Percentiles rank a stretch among this genome's conserved stretches.
phyloP scores from a whole-genome alignment of 2,329 filamentous ascomycete species.

The Lecanosticta acicola region DNA sequence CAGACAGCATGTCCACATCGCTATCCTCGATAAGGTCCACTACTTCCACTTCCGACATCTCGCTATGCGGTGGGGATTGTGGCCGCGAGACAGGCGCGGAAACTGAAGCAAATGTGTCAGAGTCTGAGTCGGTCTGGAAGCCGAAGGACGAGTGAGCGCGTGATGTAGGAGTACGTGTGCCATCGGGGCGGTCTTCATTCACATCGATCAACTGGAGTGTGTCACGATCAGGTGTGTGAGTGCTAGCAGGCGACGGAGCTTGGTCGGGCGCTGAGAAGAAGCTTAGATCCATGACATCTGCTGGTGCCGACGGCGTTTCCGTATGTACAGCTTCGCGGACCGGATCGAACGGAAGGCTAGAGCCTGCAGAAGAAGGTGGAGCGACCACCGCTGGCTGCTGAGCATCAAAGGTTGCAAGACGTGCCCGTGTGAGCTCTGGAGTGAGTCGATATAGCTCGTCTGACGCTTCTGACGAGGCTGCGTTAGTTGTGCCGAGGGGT shows the following conservation, averaged over 20 bases:
- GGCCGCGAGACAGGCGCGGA: conserved; percentile 17
- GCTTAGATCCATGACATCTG: conserved; percentile 21
- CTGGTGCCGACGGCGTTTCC: conserved; percentile 9
- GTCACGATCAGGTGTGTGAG: conserved; percentile 11
- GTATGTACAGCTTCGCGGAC: conserved; percentile 28
- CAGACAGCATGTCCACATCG: conserved; percentile 32
- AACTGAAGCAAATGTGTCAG: conserved; percentile 25
- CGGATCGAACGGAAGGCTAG: conserved; percentile 25
- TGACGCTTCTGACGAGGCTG: conserved; percentile 16
- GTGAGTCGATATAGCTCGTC: conserved; percentile 32
- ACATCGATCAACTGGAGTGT: conserved; percentile 20
- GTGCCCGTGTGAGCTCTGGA: conserved; percentile 30
- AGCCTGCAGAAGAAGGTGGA: conserved; percentile 3
- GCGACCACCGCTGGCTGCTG: conserved; percentile 8
- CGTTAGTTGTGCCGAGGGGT: conserved; percentile 5
- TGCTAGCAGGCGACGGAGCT: conserved; percentile 16
- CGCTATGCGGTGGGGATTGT: conserved; percentile 17
- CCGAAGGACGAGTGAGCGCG: conserved; percentile 22
- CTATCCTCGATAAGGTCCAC: conserved; percentile 30
- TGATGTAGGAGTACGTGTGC: conserved; percentile 21
- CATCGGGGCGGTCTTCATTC: conserved; percentile 15
- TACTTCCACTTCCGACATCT: conserved; percentile 25
- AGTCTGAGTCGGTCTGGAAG: conserved; percentile 26
- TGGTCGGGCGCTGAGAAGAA: conserved; percentile 29
- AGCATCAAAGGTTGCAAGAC: conserved; percentile 24